phyloP scores from a whole-genome alignment of 1,284 basidiomycete genomes.

The Puccinia triticina region DNA sequence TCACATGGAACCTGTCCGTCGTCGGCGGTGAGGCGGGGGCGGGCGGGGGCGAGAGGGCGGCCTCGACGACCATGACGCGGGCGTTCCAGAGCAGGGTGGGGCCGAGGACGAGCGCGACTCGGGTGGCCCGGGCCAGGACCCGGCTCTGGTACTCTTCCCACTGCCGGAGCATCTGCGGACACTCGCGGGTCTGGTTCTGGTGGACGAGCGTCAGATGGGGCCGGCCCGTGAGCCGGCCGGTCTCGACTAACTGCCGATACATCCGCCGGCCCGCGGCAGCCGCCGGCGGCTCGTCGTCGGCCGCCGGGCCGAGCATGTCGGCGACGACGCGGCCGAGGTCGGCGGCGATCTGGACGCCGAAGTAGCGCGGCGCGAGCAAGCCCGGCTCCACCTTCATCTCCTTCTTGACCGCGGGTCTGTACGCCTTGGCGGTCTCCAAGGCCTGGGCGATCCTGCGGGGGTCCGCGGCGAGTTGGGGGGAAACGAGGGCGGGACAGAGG shows the following conservation, averaged over 20 bases:
- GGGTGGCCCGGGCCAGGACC: slow-evolving; percentile 67
- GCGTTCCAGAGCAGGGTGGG: slow-evolving; percentile 73
- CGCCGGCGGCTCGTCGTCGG: background rate
- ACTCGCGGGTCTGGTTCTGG: slow-evolving; percentile 33
- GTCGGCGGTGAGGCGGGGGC: slow-evolving; percentile 60
- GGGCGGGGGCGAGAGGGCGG: slow-evolving; percentile 56
- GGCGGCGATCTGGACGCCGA: slow-evolving; percentile 14
- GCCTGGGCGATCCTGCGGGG: slow-evolving; percentile 56
- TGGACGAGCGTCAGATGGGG: slow-evolving; percentile 42
- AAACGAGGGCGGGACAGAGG: background rate
- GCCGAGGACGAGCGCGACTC: slow-evolving; percentile 65
- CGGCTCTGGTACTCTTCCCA: slow-evolving; percentile 72
- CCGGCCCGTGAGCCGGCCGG: slow-evolving; percentile 4
- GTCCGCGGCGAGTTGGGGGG: background rate
- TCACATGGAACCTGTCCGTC: slow-evolving; percentile 72
- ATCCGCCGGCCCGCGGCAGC: background rate
- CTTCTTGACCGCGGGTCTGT: slow-evolving; percentile 31
- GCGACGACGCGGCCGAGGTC: background rate
- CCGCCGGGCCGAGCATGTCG: background rate
- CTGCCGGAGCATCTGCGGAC: slow-evolving; percentile 59
- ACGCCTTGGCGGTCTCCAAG: slow-evolving; percentile 65
- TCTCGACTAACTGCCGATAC: background rate
- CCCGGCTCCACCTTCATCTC: slow-evolving; percentile 35
- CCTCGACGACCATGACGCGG: slow-evolving; percentile 72
- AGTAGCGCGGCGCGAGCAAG: slow-evolving; percentile 28